phyloP scores from a whole-genome alignment of 164 flowering plant species.

The Echeveria elegans region DNA sequence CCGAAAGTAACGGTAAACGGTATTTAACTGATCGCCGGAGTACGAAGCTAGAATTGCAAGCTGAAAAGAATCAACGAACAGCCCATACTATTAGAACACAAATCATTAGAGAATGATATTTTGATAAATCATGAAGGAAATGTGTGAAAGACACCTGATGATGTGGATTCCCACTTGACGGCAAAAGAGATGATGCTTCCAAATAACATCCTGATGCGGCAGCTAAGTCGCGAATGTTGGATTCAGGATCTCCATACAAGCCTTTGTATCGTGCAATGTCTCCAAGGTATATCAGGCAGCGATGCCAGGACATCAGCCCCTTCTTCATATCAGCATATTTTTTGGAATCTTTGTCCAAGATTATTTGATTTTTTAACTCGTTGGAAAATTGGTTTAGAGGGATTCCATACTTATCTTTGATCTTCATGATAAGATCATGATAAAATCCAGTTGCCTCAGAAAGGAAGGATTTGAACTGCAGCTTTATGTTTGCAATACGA shows the following conservation, averaged over 20 bases:
- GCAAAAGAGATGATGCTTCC: slow-evolving; percentile 81
- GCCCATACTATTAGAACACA: no score
- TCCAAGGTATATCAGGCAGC: slow-evolving; percentile 92
- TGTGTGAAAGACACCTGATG: slow-evolving; percentile 59
- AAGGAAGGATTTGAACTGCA: slow-evolving; percentile 78
- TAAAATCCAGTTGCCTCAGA: slow-evolving; percentile 95
- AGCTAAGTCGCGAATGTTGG: slow-evolving; percentile 62
- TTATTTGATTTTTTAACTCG: slow-evolving; percentile 36
- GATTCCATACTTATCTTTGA: slow-evolving; percentile 80
- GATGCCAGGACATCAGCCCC: slow-evolving; percentile 77
- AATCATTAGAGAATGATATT: no score
- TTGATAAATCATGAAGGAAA: not conserved
- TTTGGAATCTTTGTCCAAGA: slow-evolving; percentile 47
- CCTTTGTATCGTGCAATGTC: slow-evolving; percentile 94
- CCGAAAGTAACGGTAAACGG: slow-evolving; percentile 81
- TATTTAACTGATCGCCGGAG: slow-evolving; percentile 69
- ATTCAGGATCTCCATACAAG: slow-evolving; percentile 80
- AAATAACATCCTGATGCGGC: slow-evolving; percentile 89
- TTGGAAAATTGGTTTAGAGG: slow-evolving; percentile 76
- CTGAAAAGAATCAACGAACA: slow-evolving; percentile 34
- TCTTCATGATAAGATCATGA: slow-evolving; percentile 82
- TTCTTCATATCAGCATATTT: slow-evolving; percentile 58
- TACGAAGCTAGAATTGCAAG: slow-evolving; percentile 91
- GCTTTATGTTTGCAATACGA: slow-evolving; percentile 53
- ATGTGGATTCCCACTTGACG: slow-evolving; percentile 92